These are phyloP conservation scores for Leishmania major DNA, from an alignment of 208 protist species.

Conservation along the genomic window DNA sequence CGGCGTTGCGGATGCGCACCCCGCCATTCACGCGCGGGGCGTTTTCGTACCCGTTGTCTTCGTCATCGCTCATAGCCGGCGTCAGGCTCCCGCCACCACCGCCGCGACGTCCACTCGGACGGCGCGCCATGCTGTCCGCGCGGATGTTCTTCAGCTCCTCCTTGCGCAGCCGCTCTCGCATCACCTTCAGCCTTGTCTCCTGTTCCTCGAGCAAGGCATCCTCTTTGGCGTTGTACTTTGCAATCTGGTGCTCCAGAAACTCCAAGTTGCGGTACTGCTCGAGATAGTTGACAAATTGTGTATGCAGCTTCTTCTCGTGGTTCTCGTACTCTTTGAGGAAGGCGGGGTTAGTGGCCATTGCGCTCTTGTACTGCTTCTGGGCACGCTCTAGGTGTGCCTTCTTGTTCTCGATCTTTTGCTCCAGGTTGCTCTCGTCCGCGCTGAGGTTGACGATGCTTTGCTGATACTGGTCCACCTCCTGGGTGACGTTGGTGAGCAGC, in stretches of 20 bases:
- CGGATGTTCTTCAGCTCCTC: conserved; percentile 88
- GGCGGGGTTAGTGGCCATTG: conserved; percentile 91
- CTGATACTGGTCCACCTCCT: conserved; percentile 88
- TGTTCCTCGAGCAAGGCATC: conserved; percentile 88
- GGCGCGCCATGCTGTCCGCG: conserved; percentile 32
- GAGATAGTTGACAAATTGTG: conserved; percentile 92
- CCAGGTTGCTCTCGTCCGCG: conserved; percentile 91
- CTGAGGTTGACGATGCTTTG: conserved; percentile 83
- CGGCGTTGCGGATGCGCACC: conserved; percentile 42
- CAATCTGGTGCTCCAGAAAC: conserved; percentile 92
- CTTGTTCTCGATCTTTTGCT: conserved; percentile 97
- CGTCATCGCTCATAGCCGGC: conserved; percentile 30
- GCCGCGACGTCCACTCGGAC: conserved; percentile 21
- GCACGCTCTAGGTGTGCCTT: conserved; percentile 91
- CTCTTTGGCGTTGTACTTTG: conserved; percentile 88
- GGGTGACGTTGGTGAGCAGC: conserved; percentile 60
- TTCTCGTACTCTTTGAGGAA: conserved; percentile 96
- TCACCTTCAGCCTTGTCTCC: conserved; percentile 85
- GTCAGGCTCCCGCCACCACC: conserved; percentile 4
- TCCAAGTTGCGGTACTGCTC: conserved; percentile 95
- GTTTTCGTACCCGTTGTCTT: conserved; percentile 52
- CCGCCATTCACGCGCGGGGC: conserved; percentile 6
- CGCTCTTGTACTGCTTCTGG: conserved; percentile 90
- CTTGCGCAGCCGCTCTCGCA: conserved; percentile 88
- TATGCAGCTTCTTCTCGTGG: conserved; percentile 90